These are phyloP conservation scores for Spathaspora passalidarum DNA, from an alignment of 805 yeast genomes.

Conservation along the genomic window DNA sequence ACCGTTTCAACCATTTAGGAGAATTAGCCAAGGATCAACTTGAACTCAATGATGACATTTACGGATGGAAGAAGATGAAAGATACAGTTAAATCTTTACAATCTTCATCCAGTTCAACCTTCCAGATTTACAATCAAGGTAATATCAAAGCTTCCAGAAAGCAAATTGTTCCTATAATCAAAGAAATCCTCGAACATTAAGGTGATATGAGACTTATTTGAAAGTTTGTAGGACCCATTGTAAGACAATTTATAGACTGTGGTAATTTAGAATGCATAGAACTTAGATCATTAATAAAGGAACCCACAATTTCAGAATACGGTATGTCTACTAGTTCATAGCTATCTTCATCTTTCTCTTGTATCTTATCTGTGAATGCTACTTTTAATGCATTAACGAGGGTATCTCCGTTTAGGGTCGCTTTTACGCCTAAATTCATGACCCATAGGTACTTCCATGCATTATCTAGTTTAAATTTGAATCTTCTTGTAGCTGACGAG, in stretches of 20 bases:
- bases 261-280: conserved; percentile 20
- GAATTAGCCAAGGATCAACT: conserved; percentile 18
- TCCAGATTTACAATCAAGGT: conserved; percentile 40
- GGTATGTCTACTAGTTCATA: conserved; percentile 15
- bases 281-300: conserved; percentile 14
- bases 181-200: conserved; percentile 24
- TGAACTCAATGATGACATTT: conserved; percentile 23
- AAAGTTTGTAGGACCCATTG: conserved; percentile 6
- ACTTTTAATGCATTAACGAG: conserved; percentile 25
- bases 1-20: conserved; percentile 17
- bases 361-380: conserved; percentile 16
- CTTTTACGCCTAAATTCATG: conserved; percentile 30
- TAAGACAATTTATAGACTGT: conserved; percentile 6
- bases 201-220: conserved; percentile 7
- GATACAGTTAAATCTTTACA: conserved; percentile 10
- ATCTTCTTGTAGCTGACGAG: conserved; percentile 34
- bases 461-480: conserved; percentile 15
- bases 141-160: conserved; percentile 72
- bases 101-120: conserved; percentile 4
- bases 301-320: conserved; percentile 11
- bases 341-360: conserved; percentile 15
- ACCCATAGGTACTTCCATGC: conserved; percentile 30
- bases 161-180: conserved; percentile 72
- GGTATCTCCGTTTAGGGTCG: conserved; percentile 16
- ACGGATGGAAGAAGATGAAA: conserved; percentile 15